These are phyloP conservation scores for Bondarzewia mesenterica DNA, from an alignment of 1,284 basidiomycete genomes.

Conservation along the genomic window DNA sequence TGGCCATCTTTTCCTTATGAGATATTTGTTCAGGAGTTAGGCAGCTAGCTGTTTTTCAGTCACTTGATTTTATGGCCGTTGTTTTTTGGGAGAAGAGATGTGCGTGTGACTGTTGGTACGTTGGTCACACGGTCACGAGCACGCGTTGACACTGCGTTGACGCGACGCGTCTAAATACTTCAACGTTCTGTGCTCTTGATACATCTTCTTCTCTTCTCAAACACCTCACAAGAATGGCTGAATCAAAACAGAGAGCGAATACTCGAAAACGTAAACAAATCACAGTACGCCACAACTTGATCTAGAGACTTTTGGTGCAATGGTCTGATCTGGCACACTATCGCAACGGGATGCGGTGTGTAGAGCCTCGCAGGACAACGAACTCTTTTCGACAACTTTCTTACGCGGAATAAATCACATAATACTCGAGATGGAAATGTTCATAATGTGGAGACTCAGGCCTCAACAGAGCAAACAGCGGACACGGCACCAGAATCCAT, in stretches of 20 bases:
- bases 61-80: too few species aligned
- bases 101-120: not conserved
- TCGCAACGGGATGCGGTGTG: not conserved
- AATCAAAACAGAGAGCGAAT: not conserved
- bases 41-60: too few species aligned
- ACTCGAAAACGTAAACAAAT: not conserved
- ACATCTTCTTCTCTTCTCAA: not conserved
- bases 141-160: not conserved
- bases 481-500: not conserved
- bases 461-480: not conserved
- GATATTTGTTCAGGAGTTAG: not conserved
- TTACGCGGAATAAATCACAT: not conserved
- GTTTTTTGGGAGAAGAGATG: too few species aligned
- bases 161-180: slow-evolving; percentile 14
- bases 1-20: slow-evolving; percentile 36
- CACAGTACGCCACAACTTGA: not conserved
- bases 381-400: not conserved
- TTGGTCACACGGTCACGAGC: too few species aligned
- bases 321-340: not conserved
- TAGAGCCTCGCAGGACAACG: not conserved
- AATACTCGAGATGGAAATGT: not conserved
- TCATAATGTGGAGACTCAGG: not conserved
- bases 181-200: not conserved
- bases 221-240: not conserved
- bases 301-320: not conserved